phyloP scores from a whole-genome alignment of 176 grass and related monocot species.

The Raddia guianensis region DNA sequence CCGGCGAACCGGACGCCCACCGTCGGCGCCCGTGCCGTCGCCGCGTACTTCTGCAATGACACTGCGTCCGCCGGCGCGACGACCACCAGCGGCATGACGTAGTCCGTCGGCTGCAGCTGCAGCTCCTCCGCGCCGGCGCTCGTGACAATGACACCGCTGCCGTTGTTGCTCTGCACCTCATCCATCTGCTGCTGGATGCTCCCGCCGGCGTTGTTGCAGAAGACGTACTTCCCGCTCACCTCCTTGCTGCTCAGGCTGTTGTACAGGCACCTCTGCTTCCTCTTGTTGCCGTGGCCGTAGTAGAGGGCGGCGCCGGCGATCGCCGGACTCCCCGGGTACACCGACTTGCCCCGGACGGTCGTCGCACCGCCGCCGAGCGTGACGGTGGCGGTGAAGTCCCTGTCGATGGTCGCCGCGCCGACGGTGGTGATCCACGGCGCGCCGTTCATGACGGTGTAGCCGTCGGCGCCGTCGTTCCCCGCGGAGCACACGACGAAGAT shows the following conservation, averaged over 20 bases:
- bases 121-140: not conserved
- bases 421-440: constrained; percentile 77
- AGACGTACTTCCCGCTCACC: constrained; percentile 58
- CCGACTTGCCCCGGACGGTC: constrained; percentile 50
- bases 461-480: constrained; percentile 56
- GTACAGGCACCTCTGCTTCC: constrained; percentile 43
- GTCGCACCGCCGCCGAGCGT: constrained; percentile 47
- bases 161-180: constrained; percentile 49
- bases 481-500: constrained; percentile 58
- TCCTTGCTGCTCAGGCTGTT: constrained; percentile 44
- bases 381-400: constrained; percentile 58
- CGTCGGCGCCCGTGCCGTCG: constrained; percentile 5
- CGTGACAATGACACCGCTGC: constrained; percentile 51
- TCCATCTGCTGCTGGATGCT: constrained; percentile 39
- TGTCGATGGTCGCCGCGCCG: constrained; percentile 61
- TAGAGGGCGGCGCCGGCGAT: constrained; percentile 35
- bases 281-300: constrained; percentile 48
- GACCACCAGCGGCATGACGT: constrained; percentile 45
- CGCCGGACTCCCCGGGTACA: constrained; percentile 44
- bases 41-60: constrained; percentile 52
- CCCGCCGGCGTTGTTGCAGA: constrained; percentile 43
- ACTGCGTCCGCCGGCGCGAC: constrained; percentile 48
- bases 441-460: constrained; percentile 58
- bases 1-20: constrained; percentile 50
- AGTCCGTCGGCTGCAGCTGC: constrained; percentile 9